Conservation (phyloP, 495 filamentous ascomycete genomes). For the Aspergillus diversus region DNA sequence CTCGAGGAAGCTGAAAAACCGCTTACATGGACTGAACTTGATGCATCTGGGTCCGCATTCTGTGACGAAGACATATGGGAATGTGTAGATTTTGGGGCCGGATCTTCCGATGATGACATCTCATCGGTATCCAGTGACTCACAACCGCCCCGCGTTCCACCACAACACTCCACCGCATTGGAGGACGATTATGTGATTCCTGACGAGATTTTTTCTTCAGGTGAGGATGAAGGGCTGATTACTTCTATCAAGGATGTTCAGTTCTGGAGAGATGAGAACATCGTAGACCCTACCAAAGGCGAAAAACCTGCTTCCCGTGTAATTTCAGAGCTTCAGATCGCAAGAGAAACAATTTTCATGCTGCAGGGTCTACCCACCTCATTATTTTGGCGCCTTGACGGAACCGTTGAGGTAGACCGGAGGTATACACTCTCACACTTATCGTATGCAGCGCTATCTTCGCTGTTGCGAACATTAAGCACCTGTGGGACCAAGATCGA, state of each 20-base stretch:
- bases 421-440: constrained; percentile 44
- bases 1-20: constrained; percentile 45
- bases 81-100: constrained; percentile 69
- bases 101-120: constrained; percentile 62
- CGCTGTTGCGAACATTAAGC: constrained; percentile 47
- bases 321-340: constrained; percentile 71
- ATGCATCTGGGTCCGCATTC: constrained; percentile 71
- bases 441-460: constrained; percentile 40
- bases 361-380: constrained; percentile 77
- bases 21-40: constrained; percentile 76
- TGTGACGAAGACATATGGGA: constrained; percentile 76
- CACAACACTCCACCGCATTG: constrained; percentile 25
- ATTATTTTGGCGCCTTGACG: constrained; percentile 58
- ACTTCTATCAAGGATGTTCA: constrained; percentile 60
- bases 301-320: constrained; percentile 45
- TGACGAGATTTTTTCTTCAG: constrained; percentile 39
- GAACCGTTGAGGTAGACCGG: constrained; percentile 41
- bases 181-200: constrained; percentile 44
- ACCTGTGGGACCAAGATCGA: constrained; percentile 51
- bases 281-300: constrained; percentile 28
- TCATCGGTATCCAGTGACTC: constrained; percentile 37
- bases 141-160: constrained; percentile 28
- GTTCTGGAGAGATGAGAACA: constrained; percentile 60
- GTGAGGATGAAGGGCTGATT: constrained; percentile 46
- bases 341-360: constrained; percentile 85